phyloP scores from a whole-genome alignment of 768 basidiomycete species.

The Kwoniella mangroviensis region DNA sequence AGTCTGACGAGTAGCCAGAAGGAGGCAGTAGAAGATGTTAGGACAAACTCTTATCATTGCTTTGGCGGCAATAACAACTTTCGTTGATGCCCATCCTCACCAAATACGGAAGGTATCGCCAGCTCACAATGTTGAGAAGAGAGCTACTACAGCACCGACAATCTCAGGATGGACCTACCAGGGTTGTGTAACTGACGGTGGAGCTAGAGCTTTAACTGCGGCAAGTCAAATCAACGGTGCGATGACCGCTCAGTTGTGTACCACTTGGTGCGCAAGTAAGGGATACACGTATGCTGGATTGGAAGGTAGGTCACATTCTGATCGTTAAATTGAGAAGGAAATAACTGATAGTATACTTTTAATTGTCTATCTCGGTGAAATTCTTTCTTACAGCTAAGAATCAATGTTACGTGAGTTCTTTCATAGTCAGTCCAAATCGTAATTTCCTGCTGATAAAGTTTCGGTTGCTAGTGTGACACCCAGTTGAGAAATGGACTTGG shows the following conservation, averaged over 20 bases:
- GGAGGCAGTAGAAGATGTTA: neutral
- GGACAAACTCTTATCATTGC: slow-evolving; percentile 1
- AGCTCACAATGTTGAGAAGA: slow-evolving; percentile 9
- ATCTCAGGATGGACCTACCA: slow-evolving; percentile 25
- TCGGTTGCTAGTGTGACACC: slow-evolving; percentile 31
- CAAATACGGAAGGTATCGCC: neutral
- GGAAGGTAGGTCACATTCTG: slow-evolving; percentile 33
- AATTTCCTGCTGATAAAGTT: neutral
- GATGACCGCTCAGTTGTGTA: slow-evolving; percentile 39
- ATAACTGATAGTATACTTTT: neutral
- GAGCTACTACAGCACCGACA: slow-evolving; percentile 13
- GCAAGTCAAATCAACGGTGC: neutral
- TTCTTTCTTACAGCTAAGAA: slow-evolving; percentile 19
- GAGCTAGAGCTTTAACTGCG: slow-evolving; percentile 16
- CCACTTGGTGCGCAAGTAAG: slow-evolving; percentile 25
- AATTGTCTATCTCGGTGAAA: slow-evolving; percentile 4
- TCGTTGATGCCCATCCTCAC: slow-evolving; percentile 13
- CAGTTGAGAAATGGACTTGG: slow-evolving; percentile 19
- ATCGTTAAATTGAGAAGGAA: neutral
- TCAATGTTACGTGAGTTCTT: slow-evolving; percentile 37
- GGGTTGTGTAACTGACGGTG: slow-evolving; percentile 29
- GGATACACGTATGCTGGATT: slow-evolving; percentile 39
- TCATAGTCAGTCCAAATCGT: neutral
- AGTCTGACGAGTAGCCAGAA: neutral
- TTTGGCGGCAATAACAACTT: neutral